Base-by-base conservation (phyloP, 2,329 filamentous ascomycete genomes). In the Cadophora malorum region DNA sequence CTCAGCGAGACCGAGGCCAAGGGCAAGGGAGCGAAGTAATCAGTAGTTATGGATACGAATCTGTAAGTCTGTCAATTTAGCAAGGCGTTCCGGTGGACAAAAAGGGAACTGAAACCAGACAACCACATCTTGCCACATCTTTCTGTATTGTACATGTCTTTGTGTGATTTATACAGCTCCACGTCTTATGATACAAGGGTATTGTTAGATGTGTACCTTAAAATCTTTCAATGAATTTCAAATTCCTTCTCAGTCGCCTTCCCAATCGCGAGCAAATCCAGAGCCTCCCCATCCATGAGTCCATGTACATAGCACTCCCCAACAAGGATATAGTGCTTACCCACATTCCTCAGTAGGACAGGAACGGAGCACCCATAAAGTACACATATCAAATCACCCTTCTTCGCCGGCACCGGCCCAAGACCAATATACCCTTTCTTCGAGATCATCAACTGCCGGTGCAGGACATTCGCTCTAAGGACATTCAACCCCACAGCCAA, bases 1-100 rank as follows among this genome's bases (percentile, higher is more conserved):
- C 83, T 99, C 63, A 89, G 90, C 6, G 94, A 97, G 75, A 91
- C 88, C 9, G 96, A 99, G 81, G 94, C 94, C 4, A 78, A 77
- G 61, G 75, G 76, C 1, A 78, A 78, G 65, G 76, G 72, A 14
- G 68, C 73, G 35, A 78, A 78, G 67, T 76, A 52, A 72, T 28
- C 4, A 52, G 14, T 45, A n/a, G 6, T 38, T 19, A 31, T 21
- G 56, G 38, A 62, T n/a, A n/a, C 14, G 8, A 4, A 65, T 23
- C 25, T 53, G 31, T 58, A n/a, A 62, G 47, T 65, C 45, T 67
- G 28, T 67, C 58, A 16, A 55, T 61, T 74, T 74, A 74, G 73
- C 73, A 74, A 59, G 73, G 73, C 71, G 73, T 74, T 72, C 38
- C 60, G 60, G 67, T 50, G 28, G 64, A 62, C 25, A 25, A 63